A percentile compares a stretch with the other conserved stretches of the same genome.
Conservation (phyloP, 345 rosid species). For the Eucalyptus sp. region DNA sequence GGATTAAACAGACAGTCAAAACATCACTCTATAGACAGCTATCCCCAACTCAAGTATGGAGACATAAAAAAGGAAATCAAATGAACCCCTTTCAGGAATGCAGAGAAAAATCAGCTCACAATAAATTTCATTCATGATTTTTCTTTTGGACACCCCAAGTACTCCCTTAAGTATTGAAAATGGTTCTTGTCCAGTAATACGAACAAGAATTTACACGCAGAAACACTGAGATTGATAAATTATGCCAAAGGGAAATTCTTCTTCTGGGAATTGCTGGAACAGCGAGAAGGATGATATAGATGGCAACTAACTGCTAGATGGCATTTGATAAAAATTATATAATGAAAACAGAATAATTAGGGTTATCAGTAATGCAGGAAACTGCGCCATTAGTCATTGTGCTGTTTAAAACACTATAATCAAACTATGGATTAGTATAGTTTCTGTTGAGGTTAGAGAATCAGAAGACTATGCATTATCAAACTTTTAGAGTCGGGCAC, state of each 20-base stretch:
- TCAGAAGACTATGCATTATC: background rate
- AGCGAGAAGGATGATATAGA: background rate
- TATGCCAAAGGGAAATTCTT: background rate
- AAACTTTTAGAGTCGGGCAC: background rate
- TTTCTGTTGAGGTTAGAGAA: background rate
- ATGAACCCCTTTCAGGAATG: background rate
- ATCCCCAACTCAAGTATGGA: background rate
- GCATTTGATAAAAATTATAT: background rate
- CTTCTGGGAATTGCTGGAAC: background rate
- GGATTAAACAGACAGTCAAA: background rate
- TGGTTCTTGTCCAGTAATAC: background rate
- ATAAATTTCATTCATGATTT: background rate
- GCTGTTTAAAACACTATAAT: background rate
- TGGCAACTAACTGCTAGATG: background rate
- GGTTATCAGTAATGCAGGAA: background rate
- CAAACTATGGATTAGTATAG: background rate
- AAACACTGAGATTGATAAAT: background rate
- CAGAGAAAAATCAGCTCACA: background rate
- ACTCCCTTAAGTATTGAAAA: background rate
- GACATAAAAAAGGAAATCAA: background rate
- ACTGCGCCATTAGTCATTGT: background rate
- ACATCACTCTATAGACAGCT: background rate
- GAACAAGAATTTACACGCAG: background rate
- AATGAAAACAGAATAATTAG: background rate
- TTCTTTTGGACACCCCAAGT: background rate